Evolutionary conservation across 2,329 filamentous ascomycete species (phyloP).

Genomic region (Leptographium procerum): DNA sequence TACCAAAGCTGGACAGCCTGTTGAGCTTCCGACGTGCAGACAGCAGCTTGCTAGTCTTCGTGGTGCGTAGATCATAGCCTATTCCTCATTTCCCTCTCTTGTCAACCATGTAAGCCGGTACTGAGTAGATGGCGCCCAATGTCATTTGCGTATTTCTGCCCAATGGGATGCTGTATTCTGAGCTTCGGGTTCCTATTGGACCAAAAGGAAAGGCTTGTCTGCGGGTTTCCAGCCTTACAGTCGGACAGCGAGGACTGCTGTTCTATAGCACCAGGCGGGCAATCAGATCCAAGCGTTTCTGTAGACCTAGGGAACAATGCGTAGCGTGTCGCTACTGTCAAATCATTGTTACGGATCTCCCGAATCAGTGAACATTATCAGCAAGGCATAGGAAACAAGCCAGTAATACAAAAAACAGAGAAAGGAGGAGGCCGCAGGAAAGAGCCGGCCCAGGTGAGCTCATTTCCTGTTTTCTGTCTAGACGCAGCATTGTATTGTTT

Average conservation of each 20-base stretch:
- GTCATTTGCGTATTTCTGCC: slow-evolving; percentile 10
- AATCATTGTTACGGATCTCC: slow-evolving; percentile 7
- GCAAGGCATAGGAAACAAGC: not conserved
- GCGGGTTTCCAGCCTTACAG: slow-evolving; percentile 9
- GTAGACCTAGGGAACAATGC: not conserved
- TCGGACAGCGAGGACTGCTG: not conserved
- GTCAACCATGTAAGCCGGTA: not conserved
- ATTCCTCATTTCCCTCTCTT: not conserved
- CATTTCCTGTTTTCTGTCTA: not conserved
- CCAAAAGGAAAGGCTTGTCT: not conserved
- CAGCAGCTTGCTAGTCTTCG: not conserved
- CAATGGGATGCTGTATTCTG: slow-evolving; percentile 8
- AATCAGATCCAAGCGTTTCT: slow-evolving; percentile 10
- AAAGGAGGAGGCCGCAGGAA: not conserved
- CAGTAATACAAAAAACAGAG: not conserved
- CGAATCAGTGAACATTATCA: no score
- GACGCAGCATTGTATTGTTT: not conserved
- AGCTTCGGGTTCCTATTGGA: slow-evolving; percentile 5
- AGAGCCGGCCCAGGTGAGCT: not conserved
- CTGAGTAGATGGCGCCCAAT: slow-evolving; percentile 7
- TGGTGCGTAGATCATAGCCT: not conserved
- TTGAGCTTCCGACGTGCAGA: not conserved
- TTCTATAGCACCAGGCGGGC: slow-evolving; percentile 5
- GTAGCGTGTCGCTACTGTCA: slow-evolving; percentile 12
- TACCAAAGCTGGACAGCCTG: not conserved